Percentiles rank a stretch among this genome's conserved stretches.
Evolutionary conservation across 1,139 yeast genomes (phyloP).

Genomic region (Tardiomyces digboiensis): DNA sequence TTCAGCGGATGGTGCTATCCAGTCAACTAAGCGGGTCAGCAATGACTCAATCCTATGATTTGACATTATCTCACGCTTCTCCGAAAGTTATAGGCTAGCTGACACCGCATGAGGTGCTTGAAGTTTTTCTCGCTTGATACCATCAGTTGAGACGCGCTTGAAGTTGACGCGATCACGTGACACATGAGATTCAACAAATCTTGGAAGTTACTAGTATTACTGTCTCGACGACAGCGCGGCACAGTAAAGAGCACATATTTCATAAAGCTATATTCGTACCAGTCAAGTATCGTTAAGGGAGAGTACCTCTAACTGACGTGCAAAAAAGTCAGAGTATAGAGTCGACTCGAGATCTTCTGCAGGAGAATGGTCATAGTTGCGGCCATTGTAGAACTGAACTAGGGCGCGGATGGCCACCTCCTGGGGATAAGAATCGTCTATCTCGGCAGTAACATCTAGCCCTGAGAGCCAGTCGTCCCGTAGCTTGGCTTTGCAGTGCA

Average conservation of each 20-base stretch:
- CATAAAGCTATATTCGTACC: no score
- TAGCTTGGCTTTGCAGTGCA: constrained; percentile 61
- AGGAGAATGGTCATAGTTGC: constrained; percentile 35
- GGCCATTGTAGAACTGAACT: constrained; percentile 65
- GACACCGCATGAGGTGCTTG: no score
- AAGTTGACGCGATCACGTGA: no score
- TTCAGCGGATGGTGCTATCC: not conserved
- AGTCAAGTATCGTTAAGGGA: constrained; percentile 4
- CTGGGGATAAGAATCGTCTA: constrained; percentile 74
- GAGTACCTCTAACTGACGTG: constrained; percentile 28
- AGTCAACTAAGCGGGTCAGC: not conserved
- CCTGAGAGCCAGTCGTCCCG: constrained; percentile 91
- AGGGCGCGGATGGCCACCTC: constrained; percentile 79
- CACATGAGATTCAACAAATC: no score
- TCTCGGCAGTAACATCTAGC: constrained; percentile 63
- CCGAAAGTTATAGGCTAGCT: no score
- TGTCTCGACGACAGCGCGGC: no score
- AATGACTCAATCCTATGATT: not conserved
- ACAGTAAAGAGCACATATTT: no score
- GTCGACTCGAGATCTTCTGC: constrained; percentile 19
- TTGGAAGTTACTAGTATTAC: no score
- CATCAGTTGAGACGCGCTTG: no score
- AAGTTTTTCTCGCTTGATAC: no score
- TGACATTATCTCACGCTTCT: no score
- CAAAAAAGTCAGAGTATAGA: constrained; percentile 29